Conservation (phyloP, 495 filamentous ascomycete genomes). For the Rhypophila decipiens region DNA sequence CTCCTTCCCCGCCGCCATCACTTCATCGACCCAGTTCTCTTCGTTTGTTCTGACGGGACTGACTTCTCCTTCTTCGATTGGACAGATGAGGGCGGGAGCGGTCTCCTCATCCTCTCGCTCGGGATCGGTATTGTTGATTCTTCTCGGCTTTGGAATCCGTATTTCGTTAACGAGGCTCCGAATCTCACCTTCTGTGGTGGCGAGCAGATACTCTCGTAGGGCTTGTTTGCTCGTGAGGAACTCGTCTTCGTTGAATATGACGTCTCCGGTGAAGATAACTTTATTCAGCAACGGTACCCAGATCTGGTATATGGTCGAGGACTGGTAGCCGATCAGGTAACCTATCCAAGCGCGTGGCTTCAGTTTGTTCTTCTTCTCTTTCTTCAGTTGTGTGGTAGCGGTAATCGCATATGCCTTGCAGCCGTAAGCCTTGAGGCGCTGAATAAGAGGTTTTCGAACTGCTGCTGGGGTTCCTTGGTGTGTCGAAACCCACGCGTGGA, state of each 20-base stretch:
- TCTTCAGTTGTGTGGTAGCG: neutral
- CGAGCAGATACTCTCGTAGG: neutral
- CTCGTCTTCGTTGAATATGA: constrained; percentile 9
- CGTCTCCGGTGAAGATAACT: constrained; percentile 2
- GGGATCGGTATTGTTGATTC: no score
- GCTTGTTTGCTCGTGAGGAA: constrained; percentile 1
- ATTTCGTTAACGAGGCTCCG: neutral
- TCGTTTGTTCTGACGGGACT: neutral
- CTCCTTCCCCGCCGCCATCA: no score
- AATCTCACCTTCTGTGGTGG: neutral
- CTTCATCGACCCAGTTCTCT: no score
- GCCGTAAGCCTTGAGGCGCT: neutral
- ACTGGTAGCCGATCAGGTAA: constrained; percentile 25
- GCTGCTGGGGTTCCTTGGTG: neutral
- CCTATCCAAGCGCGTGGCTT: constrained; percentile 19
- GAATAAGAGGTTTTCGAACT: neutral
- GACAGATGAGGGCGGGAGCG: no score
- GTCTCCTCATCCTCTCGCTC: no score
- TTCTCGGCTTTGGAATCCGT: no score
- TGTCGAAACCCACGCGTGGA: neutral
- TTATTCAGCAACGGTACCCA: constrained; percentile 13
- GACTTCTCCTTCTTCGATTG: constrained; percentile 1
- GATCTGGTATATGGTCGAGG: constrained; percentile 23
- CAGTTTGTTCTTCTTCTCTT: constrained; percentile 8
- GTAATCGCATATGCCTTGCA: neutral